Conservation (phyloP, 176 grass and related monocot species). For the Oryza longistaminata region DNA sequence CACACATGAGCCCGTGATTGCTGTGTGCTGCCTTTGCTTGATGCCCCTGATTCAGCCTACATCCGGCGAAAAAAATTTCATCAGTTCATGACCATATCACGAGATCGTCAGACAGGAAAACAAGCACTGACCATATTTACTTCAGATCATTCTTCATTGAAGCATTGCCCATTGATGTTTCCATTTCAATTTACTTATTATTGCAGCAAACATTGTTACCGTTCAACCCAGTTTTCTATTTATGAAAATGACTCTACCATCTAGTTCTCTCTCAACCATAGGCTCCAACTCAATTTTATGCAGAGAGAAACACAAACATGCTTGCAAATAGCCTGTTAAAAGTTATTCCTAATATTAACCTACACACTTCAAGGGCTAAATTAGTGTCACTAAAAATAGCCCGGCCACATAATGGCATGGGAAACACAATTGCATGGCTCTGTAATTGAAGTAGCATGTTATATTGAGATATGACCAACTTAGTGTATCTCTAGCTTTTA, state of each 20-base stretch:
- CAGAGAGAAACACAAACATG: not conserved
- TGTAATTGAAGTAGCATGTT: not conserved
- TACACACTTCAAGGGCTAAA: conserved; percentile 10
- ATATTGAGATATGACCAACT: not conserved
- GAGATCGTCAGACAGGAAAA: conserved; percentile 16
- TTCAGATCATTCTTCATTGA: not conserved
- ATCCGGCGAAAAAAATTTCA: conserved; percentile 6
- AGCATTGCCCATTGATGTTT: not conserved
- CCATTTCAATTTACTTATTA: not conserved
- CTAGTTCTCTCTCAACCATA: conserved; percentile 13
- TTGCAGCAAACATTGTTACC: not conserved
- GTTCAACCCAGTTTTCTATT: conserved; percentile 1
- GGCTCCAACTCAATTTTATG: not conserved
- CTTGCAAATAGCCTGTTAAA: not conserved
- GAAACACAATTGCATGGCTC: not conserved
- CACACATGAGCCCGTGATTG: conserved; percentile 46
- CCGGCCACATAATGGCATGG: not conserved
- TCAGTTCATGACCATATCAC: conserved; percentile 11
- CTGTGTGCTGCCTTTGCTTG: conserved; percentile 40
- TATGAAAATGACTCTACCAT: not conserved
- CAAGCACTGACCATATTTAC: conserved; percentile 29
- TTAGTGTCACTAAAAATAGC: conserved; percentile 30
- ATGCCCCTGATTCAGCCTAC: conserved; percentile 51
- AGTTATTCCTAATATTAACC: conserved; percentile 12
- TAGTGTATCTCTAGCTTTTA: not conserved